phyloP scores from a whole-genome alignment of 768 basidiomycete species.

The Kwoniella shandongensis region DNA sequence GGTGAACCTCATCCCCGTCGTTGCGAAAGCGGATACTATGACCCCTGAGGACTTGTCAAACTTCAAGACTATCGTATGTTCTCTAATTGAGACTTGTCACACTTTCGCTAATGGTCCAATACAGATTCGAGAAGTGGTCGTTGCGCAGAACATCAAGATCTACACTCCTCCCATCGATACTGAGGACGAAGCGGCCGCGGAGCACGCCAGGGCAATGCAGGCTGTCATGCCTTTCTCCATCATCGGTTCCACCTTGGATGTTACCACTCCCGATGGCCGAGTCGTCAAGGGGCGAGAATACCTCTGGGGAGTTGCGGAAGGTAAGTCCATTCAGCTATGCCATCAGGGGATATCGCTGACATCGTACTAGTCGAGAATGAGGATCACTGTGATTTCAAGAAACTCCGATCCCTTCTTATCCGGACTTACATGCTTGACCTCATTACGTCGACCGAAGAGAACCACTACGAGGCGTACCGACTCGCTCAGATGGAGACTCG shows the following conservation, averaged over 20 bases:
- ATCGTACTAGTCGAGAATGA: constrained; percentile 83
- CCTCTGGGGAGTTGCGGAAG: constrained; percentile 99
- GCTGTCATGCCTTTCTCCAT: constrained; percentile 97
- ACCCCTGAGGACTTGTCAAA: constrained; percentile 85
- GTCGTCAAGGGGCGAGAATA: constrained; percentile 97
- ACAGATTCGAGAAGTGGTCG: constrained; percentile 83
- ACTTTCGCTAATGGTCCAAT: neutral
- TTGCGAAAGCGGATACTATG: constrained; percentile 96
- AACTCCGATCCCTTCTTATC: constrained; percentile 89
- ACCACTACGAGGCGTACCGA: constrained; percentile 96
- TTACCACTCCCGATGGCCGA: constrained; percentile 84
- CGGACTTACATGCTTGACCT: constrained; percentile 98
- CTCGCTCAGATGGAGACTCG: constrained; percentile 99
- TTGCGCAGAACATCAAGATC: constrained; percentile 88
- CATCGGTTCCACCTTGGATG: constrained; percentile 94
- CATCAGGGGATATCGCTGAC: neutral
- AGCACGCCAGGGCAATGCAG: constrained; percentile 77
- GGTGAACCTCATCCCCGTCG: constrained; percentile 95
- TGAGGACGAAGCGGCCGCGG: constrained; percentile 81
- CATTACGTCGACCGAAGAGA: constrained; percentile 91
- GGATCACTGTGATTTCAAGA: constrained; percentile 98
- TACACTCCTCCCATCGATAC: constrained; percentile 89
- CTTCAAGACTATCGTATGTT: constrained; percentile 87
- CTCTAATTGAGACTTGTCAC: neutral
- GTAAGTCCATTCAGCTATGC: constrained; percentile 55